Base-by-base conservation (phyloP, 2,329 filamentous ascomycete species). In the Ustulina deusta region DNA sequence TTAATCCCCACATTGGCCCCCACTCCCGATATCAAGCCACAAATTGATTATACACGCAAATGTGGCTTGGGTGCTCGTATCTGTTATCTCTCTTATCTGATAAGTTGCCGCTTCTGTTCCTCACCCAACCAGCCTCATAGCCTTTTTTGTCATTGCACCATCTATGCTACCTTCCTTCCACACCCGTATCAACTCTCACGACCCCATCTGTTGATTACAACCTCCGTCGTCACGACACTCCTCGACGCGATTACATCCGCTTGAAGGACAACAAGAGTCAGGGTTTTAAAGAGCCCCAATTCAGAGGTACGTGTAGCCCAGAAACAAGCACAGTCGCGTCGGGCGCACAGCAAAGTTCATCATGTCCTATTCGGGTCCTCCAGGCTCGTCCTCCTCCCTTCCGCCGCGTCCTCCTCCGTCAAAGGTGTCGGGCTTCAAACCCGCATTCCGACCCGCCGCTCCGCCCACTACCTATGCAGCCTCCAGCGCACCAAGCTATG, bases 311-410 rank as follows among this genome's bases (percentile, higher is more conserved):
- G 84, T 82, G 75, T 73, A 63, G 71, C 69, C 66, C 66, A 75
- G 74, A 74, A 77, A 77, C 71, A 75, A 71, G 76, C 71, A 74
- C 69, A 70, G 67, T 64, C 69, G 67, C 69, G 69, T 74, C 71
- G 74, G 75, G 74, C 77, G 74, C 77, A 78, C 81, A 78, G 75
- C 73, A 85, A 81, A 82, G 66, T 89, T 89, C 87, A 90, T 89
- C 87, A 95, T 95, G 93, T 91, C 92, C 82, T 93, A 93, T 87
- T 91, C 92, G 82, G 91, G 90, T 79, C 91, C 91, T 91, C 91
- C 93, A 93, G 92, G 92, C 80, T 79, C 84, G 79, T 76, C 78
- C 38, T 68, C 82, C 75, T 93, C 91, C 74, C 90, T 97, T 44
- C 93, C 93, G 72, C 89, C 93, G 70, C 90, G 92, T 74, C 93